These are phyloP conservation scores for Anthoceros angustus DNA, from an alignment of 225 moss, liverwort and hornwort genomes.

Conservation along the genomic window DNA sequence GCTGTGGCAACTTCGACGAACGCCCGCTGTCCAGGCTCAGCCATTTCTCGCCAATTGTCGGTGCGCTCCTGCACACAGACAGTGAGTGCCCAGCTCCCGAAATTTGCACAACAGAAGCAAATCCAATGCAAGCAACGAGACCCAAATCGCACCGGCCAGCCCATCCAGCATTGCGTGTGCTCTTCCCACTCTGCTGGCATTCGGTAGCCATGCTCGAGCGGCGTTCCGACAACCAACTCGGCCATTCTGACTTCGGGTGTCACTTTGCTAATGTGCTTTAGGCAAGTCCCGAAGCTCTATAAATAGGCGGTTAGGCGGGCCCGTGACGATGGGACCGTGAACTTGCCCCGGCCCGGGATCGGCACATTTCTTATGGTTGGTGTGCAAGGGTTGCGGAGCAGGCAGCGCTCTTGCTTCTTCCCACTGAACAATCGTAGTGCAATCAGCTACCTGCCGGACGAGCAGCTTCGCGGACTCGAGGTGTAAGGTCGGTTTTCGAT, in stretches of 20 bases:
- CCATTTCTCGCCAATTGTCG: constrained; percentile 73
- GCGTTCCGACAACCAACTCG: constrained; percentile 24
- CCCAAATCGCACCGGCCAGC: constrained; percentile 56
- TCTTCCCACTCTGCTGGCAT: constrained; percentile 98
- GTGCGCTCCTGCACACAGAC: constrained; percentile 41
- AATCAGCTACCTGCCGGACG: no score
- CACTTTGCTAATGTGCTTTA: no score
- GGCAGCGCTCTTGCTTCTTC: no score
- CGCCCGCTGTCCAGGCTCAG: constrained; percentile 60
- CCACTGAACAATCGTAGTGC: no score
- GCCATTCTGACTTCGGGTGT: constrained; percentile 1
- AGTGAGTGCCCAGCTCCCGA: not conserved
- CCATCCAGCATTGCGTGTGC: constrained; percentile 93
- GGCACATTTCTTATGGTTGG: no score
- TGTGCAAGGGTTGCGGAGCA: no score
- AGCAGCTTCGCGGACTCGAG: no score
- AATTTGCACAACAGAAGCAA: not conserved
- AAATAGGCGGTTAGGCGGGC: no score
- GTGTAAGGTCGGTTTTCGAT: no score
- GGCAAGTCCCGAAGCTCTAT: no score
- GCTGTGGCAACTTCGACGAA: constrained; percentile 85
- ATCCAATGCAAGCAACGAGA: not conserved
- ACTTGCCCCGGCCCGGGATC: no score
- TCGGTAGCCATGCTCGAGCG: constrained; percentile 33
- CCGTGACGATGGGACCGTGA: no score